Percentiles rank a stretch among this genome's conserved stretches.
These are phyloP conservation scores for Cryptosporidium felis DNA, from an alignment of 169 alveolate species.

Conservation along the genomic window DNA sequence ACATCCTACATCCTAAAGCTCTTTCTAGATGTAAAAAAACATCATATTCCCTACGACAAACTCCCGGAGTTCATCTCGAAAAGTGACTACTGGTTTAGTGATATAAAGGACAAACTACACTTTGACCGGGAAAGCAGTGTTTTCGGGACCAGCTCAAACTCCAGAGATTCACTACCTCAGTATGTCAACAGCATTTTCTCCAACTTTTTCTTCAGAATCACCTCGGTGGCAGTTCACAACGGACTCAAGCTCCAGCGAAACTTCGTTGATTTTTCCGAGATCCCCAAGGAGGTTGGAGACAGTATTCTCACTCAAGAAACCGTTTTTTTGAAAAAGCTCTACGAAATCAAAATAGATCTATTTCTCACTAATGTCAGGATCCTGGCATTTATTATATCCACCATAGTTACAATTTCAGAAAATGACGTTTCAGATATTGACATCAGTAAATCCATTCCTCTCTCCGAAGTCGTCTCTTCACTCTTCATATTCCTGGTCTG, in stretches of 20 bases:
- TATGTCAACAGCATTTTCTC: conserved; percentile 38
- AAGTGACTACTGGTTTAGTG: conserved; percentile 30
- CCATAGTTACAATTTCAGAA: not conserved
- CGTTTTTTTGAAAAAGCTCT: not conserved
- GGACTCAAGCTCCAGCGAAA: conserved; percentile 48
- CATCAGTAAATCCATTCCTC: not conserved
- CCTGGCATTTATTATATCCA: not conserved
- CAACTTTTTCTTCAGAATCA: conserved; percentile 18
- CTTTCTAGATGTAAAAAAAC: not conserved
- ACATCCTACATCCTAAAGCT: not conserved
- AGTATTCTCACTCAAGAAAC: not conserved
- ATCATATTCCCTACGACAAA: conserved; percentile 16
- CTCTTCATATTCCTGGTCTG: conserved; percentile 18
- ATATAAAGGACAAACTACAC: conserved; percentile 9
- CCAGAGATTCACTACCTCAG: not conserved
- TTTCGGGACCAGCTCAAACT: not conserved
- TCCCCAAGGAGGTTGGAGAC: not conserved
- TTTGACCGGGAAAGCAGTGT: conserved; percentile 16
- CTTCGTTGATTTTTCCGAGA: conserved; percentile 8
- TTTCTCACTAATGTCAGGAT: not conserved
- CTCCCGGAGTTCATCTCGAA: conserved; percentile 51
- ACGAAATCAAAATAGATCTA: conserved; percentile 7
- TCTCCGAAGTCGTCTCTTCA: not conserved
- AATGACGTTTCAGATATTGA: conserved; percentile 1
- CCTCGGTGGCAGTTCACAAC: conserved; percentile 21